phyloP scores from a whole-genome alignment of 352 stramenopile species.

The Phytophthora podocarpi region DNA sequence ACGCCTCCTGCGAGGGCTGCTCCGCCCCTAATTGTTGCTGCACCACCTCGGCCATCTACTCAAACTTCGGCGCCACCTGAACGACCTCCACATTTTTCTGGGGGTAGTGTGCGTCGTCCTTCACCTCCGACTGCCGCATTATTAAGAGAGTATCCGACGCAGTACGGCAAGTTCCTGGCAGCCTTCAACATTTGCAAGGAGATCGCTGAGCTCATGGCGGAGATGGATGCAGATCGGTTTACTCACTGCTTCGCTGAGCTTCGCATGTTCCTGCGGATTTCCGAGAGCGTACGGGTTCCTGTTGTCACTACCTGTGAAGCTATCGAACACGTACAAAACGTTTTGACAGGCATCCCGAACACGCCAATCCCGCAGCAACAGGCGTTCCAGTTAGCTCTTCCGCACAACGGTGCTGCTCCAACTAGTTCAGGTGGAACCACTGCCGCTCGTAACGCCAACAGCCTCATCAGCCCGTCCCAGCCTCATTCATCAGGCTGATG shows the following conservation, averaged over 20 bases:
- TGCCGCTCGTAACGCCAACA: slow-evolving; percentile 12
- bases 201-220: slow-evolving; percentile 27
- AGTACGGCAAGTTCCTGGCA: slow-evolving; percentile 35
- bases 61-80: not conserved
- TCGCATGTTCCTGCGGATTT: slow-evolving; percentile 27
- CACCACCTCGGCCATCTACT: not conserved
- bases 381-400: slow-evolving; percentile 2
- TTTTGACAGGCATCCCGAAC: slow-evolving; percentile 11
- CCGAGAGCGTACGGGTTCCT: slow-evolving; percentile 15
- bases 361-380: slow-evolving; percentile 8
- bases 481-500: slow-evolving; percentile 1
- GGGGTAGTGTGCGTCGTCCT: not conserved
- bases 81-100: slow-evolving; percentile 8
- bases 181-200: slow-evolving; percentile 36
- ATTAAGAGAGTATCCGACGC: slow-evolving; percentile 8
- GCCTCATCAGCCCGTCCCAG: slow-evolving; percentile 14
- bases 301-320: slow-evolving; percentile 29
- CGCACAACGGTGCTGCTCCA: not conserved
- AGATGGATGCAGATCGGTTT: slow-evolving; percentile 28
- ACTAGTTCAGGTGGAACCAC: not conserved
- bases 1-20: not conserved
- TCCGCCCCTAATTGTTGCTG: not conserved
- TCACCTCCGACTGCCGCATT: not conserved
- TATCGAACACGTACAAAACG: slow-evolving; percentile 20
- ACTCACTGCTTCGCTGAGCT: slow-evolving; percentile 20